Conservation (phyloP, 2,329 filamentous ascomycete species). For the Apiospora hydei region DNA sequence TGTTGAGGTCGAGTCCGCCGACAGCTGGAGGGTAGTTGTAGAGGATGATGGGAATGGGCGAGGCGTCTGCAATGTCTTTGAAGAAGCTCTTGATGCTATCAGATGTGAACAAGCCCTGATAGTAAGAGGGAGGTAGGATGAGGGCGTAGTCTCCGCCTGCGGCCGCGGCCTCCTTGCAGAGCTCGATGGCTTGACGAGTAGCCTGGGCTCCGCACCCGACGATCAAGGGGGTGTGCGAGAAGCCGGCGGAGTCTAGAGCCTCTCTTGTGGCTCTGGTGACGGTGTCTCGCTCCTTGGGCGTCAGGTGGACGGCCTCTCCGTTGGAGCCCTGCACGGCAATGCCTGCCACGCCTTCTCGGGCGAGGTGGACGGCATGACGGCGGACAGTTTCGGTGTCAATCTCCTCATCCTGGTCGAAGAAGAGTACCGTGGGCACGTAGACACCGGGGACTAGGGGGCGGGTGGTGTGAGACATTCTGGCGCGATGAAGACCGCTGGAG, state of each 20-base stretch:
- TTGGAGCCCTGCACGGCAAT: constrained; percentile 75
- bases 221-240: constrained; percentile 63
- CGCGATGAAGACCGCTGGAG: background rate
- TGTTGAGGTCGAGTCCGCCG: constrained; percentile 61
- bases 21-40: constrained; percentile 68
- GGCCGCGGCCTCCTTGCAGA: constrained; percentile 68
- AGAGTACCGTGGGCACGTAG: constrained; percentile 67
- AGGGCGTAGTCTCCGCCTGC: constrained; percentile 72
- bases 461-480: background rate
- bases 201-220: constrained; percentile 73
- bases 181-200: constrained; percentile 68
- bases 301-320: constrained; percentile 74
- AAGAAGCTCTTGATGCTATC: constrained; percentile 67
- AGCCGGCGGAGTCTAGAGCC: constrained; percentile 64
- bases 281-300: constrained; percentile 65
- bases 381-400: constrained; percentile 58
- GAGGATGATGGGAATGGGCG: constrained; percentile 65
- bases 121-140: constrained; percentile 74
- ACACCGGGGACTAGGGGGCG: constrained; percentile 47
- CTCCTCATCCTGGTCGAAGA: constrained; percentile 62
- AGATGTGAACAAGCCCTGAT: constrained; percentile 63
- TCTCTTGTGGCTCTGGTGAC: constrained; percentile 66
- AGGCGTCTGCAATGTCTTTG: constrained; percentile 60
- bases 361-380: constrained; percentile 64
- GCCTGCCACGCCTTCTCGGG: constrained; percentile 68